Base-by-base conservation (phyloP, 2,329 filamentous ascomycete species). In the Teratosphaeria zuluensis region DNA sequence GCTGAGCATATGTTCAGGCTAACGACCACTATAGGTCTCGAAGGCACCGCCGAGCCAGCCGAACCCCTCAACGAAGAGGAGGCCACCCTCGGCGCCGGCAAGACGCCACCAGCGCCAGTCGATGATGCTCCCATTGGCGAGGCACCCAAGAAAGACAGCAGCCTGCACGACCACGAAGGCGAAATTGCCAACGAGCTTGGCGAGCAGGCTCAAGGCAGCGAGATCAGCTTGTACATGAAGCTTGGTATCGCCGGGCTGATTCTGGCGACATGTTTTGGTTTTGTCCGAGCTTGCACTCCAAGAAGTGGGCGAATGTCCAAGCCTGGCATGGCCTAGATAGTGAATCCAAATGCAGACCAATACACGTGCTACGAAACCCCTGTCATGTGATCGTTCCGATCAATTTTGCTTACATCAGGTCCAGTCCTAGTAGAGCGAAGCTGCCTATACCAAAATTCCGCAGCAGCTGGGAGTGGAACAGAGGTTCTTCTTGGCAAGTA, bases 141-240 rank as follows among this genome's bases (percentile, higher is more conserved):
- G 58, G 60, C 54, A 56, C 52, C 53, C 51, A 68, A 69, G 61
- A 48, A 48, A 11, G 42, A 48, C 16, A 62, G 65, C 14, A 24
- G 54, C 31, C 52, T 63, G 48, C 52, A 63, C 60, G 57, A 59
- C 32, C 59, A 63, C 28, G 58, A 48, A 11, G 51, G 56, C 53
- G 60, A 64, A 53, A 53, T 64, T n/a, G 56, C 62, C 55, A 60
- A 60, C 55, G 62, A 59, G 42, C 56, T 61, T 24, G 58, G 59
- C n/a, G 58, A 62, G 30, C 46, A 53, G 16, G 48, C 57, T 31
- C 60, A 65, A 46, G 61, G 56, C 14, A 64, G 65, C 31, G 77
- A 76, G 33, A 66, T 80, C 56, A 76, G 75, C 56, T 62, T 73
- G 59, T 64, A 70, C 38, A 71, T 74, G 62, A 81, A 80, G 72